A percentile compares a stretch with the other conserved stretches of the same genome.
phyloP scores from a whole-genome alignment of 129 eudicot species.

The Erigeron canadensis region DNA sequence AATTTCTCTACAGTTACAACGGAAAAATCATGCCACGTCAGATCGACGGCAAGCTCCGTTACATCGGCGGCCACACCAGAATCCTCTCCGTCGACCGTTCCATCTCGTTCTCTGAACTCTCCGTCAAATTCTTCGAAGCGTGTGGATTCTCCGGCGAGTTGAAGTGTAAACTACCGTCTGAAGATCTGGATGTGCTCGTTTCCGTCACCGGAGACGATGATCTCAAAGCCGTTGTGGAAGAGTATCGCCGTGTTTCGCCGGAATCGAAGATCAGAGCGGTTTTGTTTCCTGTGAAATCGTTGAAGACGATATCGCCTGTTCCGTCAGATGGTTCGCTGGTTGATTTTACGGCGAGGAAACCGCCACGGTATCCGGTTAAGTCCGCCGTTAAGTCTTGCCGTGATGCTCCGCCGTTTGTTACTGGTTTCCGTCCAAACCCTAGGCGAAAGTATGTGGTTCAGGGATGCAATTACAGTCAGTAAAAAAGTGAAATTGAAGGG shows the following conservation, averaged over 20 bases:
- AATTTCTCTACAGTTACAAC: constrained; percentile 84
- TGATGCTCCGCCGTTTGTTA: constrained; percentile 4
- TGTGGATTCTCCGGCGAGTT: constrained; percentile 67
- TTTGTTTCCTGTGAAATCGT: constrained; percentile 42
- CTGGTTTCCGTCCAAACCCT: constrained; percentile 19
- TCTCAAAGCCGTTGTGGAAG: constrained; percentile 50
- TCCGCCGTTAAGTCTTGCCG: constrained; percentile 7
- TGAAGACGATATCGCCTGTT: constrained; percentile 55
- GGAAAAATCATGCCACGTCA: constrained; percentile 83
- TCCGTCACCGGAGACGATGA: constrained; percentile 73
- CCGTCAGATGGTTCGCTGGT: constrained; percentile 51
- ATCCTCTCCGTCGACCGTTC: constrained; percentile 66
- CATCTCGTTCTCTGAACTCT: constrained; percentile 52
- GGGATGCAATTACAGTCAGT: constrained; percentile 22
- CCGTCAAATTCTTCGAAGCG: constrained; percentile 63
- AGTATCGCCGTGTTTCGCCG: constrained; percentile 54
- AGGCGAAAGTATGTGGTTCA: constrained; percentile 21
- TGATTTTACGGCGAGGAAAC: constrained; percentile 29
- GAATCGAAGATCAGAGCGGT: constrained; percentile 73
- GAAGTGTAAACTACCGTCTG: constrained; percentile 68
- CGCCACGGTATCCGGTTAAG: constrained; percentile 14
- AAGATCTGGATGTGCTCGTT: constrained; percentile 72
- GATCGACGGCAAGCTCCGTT: constrained; percentile 71
- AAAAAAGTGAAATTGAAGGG: neutral
- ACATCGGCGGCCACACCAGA: constrained; percentile 80